Conservation (phyloP, 208 protist species). For the Wallacemonas sp. region DNA sequence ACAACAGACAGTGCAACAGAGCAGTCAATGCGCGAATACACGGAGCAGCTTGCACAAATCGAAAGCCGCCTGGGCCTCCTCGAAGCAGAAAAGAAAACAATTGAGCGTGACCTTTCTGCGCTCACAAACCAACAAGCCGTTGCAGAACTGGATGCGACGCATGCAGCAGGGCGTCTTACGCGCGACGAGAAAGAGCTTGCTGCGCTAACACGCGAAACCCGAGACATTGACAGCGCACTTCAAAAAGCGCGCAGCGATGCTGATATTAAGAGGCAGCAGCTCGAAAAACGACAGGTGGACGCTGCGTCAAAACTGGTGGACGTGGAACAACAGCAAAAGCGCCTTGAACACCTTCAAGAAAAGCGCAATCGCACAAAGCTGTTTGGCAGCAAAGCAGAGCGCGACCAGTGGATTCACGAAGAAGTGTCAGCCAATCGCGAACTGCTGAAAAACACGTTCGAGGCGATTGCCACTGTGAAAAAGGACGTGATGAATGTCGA, state of each 20-base stretch:
- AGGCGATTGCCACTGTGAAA: constrained; percentile 41
- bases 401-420: constrained; percentile 86
- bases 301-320: constrained; percentile 36
- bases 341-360: constrained; percentile 81
- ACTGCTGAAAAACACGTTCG: constrained; percentile 39
- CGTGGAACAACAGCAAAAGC: constrained; percentile 43
- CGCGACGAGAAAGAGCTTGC: constrained; percentile 49
- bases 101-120: constrained; percentile 57
- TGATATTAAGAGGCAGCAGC: constrained; percentile 30
- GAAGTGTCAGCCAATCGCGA: constrained; percentile 80
- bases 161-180: constrained; percentile 36
- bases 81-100: constrained; percentile 44
- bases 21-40: constrained; percentile 35
- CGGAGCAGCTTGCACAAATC: constrained; percentile 40
- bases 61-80: constrained; percentile 42
- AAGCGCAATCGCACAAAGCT: constrained; percentile 87
- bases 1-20: constrained; percentile 47
- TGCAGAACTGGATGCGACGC: constrained; percentile 58
- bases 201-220: constrained; percentile 55
- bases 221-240: constrained; percentile 48
- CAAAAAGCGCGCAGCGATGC: constrained; percentile 29
- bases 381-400: constrained; percentile 89
- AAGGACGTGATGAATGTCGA: constrained; percentile 31
- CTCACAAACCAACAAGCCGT: constrained; percentile 67
- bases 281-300: constrained; percentile 32